These are phyloP conservation scores for Helminthosporium solani DNA, from an alignment of 2,329 filamentous ascomycete species.

Conservation along the genomic window DNA sequence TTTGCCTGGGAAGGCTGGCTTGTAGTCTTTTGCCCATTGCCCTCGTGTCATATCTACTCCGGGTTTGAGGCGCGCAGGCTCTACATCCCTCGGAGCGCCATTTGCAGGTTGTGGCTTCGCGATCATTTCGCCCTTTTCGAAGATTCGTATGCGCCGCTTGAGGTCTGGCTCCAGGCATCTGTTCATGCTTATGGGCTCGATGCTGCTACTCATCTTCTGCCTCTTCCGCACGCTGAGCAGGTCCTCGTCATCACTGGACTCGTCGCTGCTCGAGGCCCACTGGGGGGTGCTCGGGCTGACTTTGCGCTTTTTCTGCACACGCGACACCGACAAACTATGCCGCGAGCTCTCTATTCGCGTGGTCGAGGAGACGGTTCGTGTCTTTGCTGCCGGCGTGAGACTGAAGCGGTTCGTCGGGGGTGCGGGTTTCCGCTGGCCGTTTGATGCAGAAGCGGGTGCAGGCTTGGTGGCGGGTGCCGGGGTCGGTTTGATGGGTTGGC, in stretches of 20 bases:
- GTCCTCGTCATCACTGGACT: slow-evolving; percentile 31
- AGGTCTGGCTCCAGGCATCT: slow-evolving; percentile 40
- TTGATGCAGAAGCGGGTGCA: slow-evolving; percentile 10
- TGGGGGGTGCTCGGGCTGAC: slow-evolving; percentile 37
- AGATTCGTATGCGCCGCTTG: slow-evolving; percentile 34
- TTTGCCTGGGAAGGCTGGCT: slow-evolving; percentile 51
- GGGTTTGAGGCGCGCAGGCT: slow-evolving; percentile 38
- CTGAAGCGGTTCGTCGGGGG: slow-evolving; percentile 32
- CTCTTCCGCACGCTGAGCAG: slow-evolving; percentile 34
- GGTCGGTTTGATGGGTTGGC: slow-evolving; percentile 29
- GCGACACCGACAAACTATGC: slow-evolving; percentile 29
- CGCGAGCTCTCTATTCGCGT: slow-evolving; percentile 16
- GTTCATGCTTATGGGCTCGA: slow-evolving; percentile 39
- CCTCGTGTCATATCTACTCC: slow-evolving; percentile 46
- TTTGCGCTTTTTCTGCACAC: slow-evolving; percentile 35
- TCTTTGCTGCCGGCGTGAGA: slow-evolving; percentile 18
- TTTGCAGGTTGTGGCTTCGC: slow-evolving; percentile 1
- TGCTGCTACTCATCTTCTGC: slow-evolving; percentile 39
- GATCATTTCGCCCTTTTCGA: slow-evolving; percentile 13
- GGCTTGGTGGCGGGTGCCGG: slow-evolving; percentile 13
- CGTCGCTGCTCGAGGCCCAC: slow-evolving; percentile 32
- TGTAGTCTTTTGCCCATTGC: slow-evolving; percentile 50
- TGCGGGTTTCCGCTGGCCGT: slow-evolving; percentile 10
- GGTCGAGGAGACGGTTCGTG: slow-evolving; percentile 12
- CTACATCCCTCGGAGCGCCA: slow-evolving; percentile 11